phyloP scores from a whole-genome alignment of 2,329 filamentous ascomycete genomes.

The Phoma sp. region DNA sequence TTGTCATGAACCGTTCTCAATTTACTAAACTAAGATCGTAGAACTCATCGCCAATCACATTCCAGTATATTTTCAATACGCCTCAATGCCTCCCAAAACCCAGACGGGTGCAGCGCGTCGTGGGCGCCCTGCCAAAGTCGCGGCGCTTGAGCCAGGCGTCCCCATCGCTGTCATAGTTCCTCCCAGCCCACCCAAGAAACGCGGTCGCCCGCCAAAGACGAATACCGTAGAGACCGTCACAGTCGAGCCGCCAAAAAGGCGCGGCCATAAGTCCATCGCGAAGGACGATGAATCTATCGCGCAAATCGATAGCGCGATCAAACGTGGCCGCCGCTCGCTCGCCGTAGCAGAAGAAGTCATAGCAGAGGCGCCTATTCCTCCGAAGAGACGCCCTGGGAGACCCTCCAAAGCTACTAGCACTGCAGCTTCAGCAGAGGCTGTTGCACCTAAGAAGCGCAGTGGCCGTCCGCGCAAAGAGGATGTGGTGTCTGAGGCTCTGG shows the following conservation, averaged over 20 bases:
- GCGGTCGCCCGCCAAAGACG: slow-evolving; percentile 25
- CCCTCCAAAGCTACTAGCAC: slow-evolving; percentile 6
- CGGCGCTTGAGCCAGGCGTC: slow-evolving; percentile 6
- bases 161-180: slow-evolving; percentile 7
- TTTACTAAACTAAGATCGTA: too few relatives aligned
- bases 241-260: slow-evolving; percentile 26
- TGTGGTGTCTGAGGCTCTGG: not conserved
- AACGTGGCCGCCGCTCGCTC: slow-evolving; percentile 23
- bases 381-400: slow-evolving; percentile 19
- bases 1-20: not conserved
- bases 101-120: slow-evolving; percentile 14
- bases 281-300: slow-evolving; percentile 10
- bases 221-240: not conserved
- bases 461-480: slow-evolving; percentile 25
- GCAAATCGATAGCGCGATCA: slow-evolving; percentile 15
- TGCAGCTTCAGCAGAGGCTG: slow-evolving; percentile 2
- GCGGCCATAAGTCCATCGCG: slow-evolving; percentile 28
- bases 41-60: not conserved
- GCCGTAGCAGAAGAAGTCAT: slow-evolving; percentile 8
- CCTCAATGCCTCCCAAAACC: slow-evolving; percentile 24
- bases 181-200: slow-evolving; percentile 17
- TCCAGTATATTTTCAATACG: not conserved
- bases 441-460: slow-evolving; percentile 20
- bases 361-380: slow-evolving; percentile 4
- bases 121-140: slow-evolving; percentile 21